These are phyloP conservation scores for Neurospora sp. DNA, from an alignment of 495 filamentous ascomycete genomes.

Conservation along the genomic window DNA sequence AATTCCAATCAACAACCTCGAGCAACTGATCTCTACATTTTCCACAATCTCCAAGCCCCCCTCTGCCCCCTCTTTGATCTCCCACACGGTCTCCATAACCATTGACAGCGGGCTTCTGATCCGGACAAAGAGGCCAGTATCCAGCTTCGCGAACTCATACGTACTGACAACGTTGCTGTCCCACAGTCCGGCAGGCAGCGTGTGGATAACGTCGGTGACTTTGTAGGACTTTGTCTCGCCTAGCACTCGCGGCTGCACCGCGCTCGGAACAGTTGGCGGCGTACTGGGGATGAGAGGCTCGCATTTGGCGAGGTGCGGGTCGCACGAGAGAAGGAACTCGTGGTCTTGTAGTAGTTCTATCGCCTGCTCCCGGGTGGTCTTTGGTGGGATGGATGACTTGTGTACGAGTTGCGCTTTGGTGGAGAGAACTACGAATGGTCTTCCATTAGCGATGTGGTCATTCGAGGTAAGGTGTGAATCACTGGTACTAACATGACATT, in stretches of 20 bases:
- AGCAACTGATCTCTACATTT: constrained; percentile 29
- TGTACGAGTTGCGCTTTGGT: constrained; percentile 38
- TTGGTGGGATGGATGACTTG: constrained; percentile 47
- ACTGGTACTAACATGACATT: constrained; percentile 20
- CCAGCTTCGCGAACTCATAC: constrained; percentile 33
- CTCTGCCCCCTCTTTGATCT: constrained; percentile 15
- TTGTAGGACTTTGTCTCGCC: constrained; percentile 9
- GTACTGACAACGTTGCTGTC: constrained; percentile 36
- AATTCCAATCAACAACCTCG: constrained; percentile 29
- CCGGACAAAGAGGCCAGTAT: constrained; percentile 32
- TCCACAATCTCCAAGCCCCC: constrained; percentile 26
- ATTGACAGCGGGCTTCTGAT: constrained; percentile 35
- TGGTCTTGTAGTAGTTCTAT: constrained; percentile 54
- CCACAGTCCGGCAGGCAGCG: constrained; percentile 33
- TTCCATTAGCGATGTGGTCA: background rate
- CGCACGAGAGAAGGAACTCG: constrained; percentile 32
- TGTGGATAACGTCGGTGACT: constrained; percentile 28
- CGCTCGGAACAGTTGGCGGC: constrained; percentile 9
- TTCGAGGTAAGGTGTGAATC: background rate
- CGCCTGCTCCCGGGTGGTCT: constrained; percentile 45
- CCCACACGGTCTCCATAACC: constrained; percentile 38
- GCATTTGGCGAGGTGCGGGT: constrained; percentile 32
- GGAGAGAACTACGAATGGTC: constrained; percentile 23
- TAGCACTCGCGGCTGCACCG: constrained; percentile 8
- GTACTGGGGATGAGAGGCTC: constrained; percentile 13